These are phyloP conservation scores for Trichomonas vaginalis DNA, from an alignment of 208 protist genomes.

Conservation along the genomic window DNA sequence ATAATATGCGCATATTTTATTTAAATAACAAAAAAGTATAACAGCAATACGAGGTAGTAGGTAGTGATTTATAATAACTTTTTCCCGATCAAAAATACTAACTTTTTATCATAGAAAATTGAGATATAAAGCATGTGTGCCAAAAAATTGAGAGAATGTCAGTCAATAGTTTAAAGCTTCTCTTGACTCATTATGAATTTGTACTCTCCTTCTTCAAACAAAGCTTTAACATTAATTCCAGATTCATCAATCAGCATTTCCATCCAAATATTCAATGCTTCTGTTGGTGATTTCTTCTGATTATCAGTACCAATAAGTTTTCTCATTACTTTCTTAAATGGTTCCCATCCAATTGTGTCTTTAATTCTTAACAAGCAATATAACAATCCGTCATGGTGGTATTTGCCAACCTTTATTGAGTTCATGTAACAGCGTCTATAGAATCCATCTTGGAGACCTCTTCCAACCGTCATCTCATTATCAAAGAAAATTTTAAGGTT, in stretches of 20 bases:
- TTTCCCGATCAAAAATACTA: too few relatives aligned
- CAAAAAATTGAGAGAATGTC: too few relatives aligned
- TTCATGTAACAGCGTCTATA: neutral
- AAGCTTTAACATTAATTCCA: neutral
- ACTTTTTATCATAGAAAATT: too few relatives aligned
- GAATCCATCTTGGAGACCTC: neutral
- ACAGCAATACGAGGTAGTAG: too few relatives aligned
- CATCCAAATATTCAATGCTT: neutral
- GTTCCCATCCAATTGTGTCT: neutral
- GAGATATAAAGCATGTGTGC: too few relatives aligned
- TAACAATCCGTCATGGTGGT: neutral
- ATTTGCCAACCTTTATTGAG: neutral
- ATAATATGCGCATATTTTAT: too few relatives aligned
- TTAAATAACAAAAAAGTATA: too few relatives aligned
- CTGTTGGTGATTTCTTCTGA: neutral
- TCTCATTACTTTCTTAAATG: neutral
- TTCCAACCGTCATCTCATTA: neutral
- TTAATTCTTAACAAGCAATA: neutral
- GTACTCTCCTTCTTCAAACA: neutral
- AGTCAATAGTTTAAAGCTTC: neutral
- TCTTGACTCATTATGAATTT: neutral
- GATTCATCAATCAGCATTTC: neutral
- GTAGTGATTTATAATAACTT: too few relatives aligned
- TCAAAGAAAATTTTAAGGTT: neutral
- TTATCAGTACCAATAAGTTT: too few relatives aligned